Percentiles rank a stretch among this genome's conserved stretches.
phyloP scores from a whole-genome alignment of 2,329 filamentous ascomycete species.

The Botrytis paeoniae region DNA sequence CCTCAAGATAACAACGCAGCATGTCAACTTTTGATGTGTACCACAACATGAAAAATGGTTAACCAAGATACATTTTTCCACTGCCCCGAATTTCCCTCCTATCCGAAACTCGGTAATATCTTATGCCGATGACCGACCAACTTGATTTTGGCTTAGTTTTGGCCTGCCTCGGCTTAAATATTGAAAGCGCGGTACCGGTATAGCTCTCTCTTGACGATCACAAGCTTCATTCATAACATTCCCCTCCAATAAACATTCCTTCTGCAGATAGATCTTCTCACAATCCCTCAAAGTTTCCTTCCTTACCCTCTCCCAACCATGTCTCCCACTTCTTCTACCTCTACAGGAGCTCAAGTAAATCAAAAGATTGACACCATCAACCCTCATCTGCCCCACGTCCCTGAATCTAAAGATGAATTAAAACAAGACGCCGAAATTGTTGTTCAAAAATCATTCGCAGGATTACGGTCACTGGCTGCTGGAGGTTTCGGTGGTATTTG shows the following conservation, averaged over 20 bases:
- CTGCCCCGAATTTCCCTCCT: conserved; percentile 2
- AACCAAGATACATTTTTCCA: background rate
- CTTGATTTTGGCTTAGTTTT: background rate
- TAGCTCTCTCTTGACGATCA: conserved; percentile 4
- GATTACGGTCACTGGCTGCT: conserved; percentile 77
- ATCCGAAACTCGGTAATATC: conserved; percentile 1
- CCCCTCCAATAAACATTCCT: background rate
- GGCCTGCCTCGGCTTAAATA: conserved; percentile 19
- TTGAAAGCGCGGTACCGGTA: background rate
- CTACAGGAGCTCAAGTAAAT: conserved; percentile 32
- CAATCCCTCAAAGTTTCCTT: background rate
- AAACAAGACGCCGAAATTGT: conserved; percentile 35
- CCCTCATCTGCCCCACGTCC: conserved; percentile 36
- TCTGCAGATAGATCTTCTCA: background rate
- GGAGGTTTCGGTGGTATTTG: conserved; percentile 92
- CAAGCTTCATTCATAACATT: conserved; percentile 2
- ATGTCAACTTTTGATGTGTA: background rate
- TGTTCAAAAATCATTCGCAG: conserved; percentile 46
- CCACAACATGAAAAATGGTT: background rate
- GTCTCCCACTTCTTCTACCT: conserved; percentile 17
- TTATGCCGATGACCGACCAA: conserved; percentile 7
- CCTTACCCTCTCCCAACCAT: background rate
- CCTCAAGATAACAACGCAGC: background rate
- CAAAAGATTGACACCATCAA: conserved; percentile 33
- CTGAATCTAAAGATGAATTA: conserved; percentile 37